A percentile compares a stretch with the other conserved stretches of the same genome.
phyloP scores from a whole-genome alignment of 2,329 filamentous ascomycete genomes.

The Epichloe gansuensis region DNA sequence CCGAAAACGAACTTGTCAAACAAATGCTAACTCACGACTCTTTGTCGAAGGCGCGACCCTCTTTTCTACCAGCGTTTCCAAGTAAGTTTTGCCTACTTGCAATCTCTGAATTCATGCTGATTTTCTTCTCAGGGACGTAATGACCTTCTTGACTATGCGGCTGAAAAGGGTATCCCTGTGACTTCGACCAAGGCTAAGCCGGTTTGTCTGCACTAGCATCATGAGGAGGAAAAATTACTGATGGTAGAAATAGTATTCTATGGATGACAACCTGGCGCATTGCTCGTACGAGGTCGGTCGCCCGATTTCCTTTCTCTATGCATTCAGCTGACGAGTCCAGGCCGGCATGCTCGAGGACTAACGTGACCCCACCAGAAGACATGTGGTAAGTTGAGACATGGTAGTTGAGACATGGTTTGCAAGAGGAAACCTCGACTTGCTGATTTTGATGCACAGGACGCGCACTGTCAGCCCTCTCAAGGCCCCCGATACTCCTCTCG shows the following conservation, averaged over 20 bases:
- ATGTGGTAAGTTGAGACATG: background rate
- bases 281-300: slow-evolving; percentile 1
- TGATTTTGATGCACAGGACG: background rate
- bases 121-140: background rate
- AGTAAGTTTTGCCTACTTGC: background rate
- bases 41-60: background rate
- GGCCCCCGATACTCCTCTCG: background rate
- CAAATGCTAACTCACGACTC: background rate
- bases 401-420: background rate
- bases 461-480: slow-evolving; percentile 1
- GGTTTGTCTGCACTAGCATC: background rate
- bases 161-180: slow-evolving; percentile 1
- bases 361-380: background rate
- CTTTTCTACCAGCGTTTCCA: slow-evolving; percentile 1
- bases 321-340: background rate
- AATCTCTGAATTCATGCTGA: background rate
- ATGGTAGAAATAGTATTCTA: background rate
- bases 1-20: background rate
- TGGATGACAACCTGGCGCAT: slow-evolving; percentile 4
- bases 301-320: background rate
- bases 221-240: background rate
- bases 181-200: slow-evolving; percentile 3
- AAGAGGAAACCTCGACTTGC: background rate
- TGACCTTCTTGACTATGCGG: slow-evolving; percentile 2
- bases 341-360: slow-evolving; percentile 1